phyloP scores from a whole-genome alignment of 192 early-diverging fungal genomes.

The Geranomyces variabilis region DNA sequence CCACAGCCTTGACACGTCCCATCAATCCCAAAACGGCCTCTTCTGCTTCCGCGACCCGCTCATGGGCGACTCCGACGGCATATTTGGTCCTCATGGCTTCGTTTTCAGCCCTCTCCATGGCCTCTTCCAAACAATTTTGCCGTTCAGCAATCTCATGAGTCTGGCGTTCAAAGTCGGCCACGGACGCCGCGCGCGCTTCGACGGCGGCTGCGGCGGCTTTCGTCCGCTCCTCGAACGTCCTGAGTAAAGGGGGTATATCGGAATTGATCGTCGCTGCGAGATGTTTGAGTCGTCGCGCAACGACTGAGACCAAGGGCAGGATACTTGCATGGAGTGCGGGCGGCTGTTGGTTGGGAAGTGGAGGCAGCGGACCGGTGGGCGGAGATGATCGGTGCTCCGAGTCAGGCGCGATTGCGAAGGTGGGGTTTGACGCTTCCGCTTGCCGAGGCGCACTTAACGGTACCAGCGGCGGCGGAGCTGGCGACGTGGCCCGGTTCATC shows the following conservation, averaged over 20 bases:
- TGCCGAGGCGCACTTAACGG: no score
- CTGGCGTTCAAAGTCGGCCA: neutral
- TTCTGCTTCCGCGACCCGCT: conserved; percentile 29
- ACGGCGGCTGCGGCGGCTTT: neutral
- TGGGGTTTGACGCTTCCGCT: no score
- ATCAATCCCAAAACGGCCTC: conserved; percentile 31
- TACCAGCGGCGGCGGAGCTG: no score
- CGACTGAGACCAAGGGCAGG: neutral
- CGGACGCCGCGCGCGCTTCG: neutral
- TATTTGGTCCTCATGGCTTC: conserved; percentile 22
- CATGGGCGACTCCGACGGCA: conserved; percentile 26
- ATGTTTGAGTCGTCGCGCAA: conserved; percentile 19
- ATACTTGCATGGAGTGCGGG: conserved; percentile 3
- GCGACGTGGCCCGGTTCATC: no score
- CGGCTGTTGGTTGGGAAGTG: neutral
- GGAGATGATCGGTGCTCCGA: no score
- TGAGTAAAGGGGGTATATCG: conserved; percentile 6
- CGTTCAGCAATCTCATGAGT: neutral
- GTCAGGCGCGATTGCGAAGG: no score
- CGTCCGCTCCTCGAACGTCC: neutral
- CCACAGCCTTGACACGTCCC: conserved; percentile 13
- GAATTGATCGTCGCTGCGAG: neutral
- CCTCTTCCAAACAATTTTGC: neutral
- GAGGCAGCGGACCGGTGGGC: no score
- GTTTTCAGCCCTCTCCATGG: conserved; percentile 27